Base-by-base conservation (phyloP, 139 green algal genomes). In the Coelastrella sp. region DNA sequence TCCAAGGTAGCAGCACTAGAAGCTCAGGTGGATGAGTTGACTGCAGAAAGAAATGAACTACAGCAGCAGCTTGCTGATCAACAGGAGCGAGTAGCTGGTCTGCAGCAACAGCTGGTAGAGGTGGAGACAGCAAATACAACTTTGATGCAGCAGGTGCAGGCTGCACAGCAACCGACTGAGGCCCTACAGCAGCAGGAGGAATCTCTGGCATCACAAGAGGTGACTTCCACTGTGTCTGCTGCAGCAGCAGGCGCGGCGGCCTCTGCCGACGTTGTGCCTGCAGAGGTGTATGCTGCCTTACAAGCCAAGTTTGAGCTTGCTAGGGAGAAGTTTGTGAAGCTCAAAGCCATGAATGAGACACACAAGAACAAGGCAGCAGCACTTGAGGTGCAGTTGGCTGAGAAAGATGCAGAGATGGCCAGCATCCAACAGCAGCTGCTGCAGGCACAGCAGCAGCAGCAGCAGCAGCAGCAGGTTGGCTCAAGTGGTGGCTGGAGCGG, bases 261-360 rank as follows among this genome's bases (percentile, higher is more conserved):
- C 0, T 32, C 25, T 35, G 38, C 48, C 2, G 48, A 48, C 3
- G 5, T 19, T 25, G 75, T 82, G 34, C 5, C 51, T 32, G 75
- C 75, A 59, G 75, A 82, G 35, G 75, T 82, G 75, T 53, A 82
- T 51, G 75, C 53, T 32, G 73, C 73, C 3, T 19, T 81, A 48
- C 73, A 81, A 23, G 48, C 73, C 69, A 60, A 62, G 40, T 21
- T 62, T 2, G 38, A 78, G 19, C 37, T 38, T n/a, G 69, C 69
- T 8, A 35, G 30, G 7, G 69, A 78, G 69, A 41, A 78, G 23
- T 78, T 78, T 15, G 19, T 21, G 30, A 78, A 41, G 27, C 71
- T 64, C n/a, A 79, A 64, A 45, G 43, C 23, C 40, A n/a, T n/a
- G 4, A 43, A 79, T 60, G 71, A 63, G n/a, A 13, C 7, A 5